phyloP scores from a whole-genome alignment of 768 basidiomycete genomes.

The Arthromyces matolae region DNA sequence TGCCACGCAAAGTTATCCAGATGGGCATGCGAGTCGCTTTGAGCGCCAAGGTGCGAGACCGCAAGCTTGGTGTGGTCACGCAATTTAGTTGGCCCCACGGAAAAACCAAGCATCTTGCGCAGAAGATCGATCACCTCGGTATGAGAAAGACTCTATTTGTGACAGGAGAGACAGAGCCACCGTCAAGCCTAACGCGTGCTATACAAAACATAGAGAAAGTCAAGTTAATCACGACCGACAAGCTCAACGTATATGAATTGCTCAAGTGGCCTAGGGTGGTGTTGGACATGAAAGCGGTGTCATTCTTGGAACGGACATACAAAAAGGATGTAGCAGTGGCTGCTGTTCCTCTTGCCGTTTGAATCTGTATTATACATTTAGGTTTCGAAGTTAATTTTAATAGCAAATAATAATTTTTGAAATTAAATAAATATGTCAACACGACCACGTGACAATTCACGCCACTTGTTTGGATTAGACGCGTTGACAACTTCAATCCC shows the following conservation, averaged over 20 bases:
- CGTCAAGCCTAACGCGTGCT: constrained; percentile 54
- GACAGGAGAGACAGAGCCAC: constrained; percentile 55
- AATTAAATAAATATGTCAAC: too few species aligned
- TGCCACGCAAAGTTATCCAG: constrained; percentile 88
- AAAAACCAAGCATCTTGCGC: constrained; percentile 67
- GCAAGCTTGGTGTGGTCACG: constrained; percentile 70
- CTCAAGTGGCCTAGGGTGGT: constrained; percentile 81
- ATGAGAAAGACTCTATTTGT: constrained; percentile 77
- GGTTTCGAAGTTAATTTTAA: too few species aligned
- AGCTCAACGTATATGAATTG: constrained; percentile 77
- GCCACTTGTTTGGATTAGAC: not conserved
- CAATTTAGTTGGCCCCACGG: constrained; percentile 65
- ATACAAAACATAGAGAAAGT: constrained; percentile 71
- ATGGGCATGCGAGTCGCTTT: constrained; percentile 93
- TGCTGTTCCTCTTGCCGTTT: constrained; percentile 5
- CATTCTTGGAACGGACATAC: constrained; percentile 65
- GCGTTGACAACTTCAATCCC: constrained; percentile 5
- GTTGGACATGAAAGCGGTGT: constrained; percentile 79
- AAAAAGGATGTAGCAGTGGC: constrained; percentile 39
- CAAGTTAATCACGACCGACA: constrained; percentile 56
- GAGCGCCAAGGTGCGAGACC: constrained; percentile 76
- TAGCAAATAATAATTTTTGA: too few species aligned
- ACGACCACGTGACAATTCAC: constrained; percentile 16
- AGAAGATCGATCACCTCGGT: constrained; percentile 59
- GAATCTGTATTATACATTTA: too few species aligned